Percentiles rank a stretch among this genome's conserved stretches.
These are phyloP conservation scores for Salvia hispanica DNA, from an alignment of 257 asterid genomes.

Conservation along the genomic window DNA sequence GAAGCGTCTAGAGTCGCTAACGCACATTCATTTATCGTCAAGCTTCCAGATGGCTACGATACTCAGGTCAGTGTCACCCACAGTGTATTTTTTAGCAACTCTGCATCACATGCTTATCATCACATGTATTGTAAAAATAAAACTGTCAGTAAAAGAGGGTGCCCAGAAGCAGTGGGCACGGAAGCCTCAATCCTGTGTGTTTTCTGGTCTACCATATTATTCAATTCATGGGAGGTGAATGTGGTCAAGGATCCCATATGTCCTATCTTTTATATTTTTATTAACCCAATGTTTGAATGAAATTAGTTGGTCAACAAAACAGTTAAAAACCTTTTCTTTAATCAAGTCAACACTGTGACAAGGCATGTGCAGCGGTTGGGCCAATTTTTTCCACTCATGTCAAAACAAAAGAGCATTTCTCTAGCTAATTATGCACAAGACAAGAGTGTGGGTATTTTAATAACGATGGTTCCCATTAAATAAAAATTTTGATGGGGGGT, in stretches of 20 bases:
- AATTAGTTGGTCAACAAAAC: constrained; percentile 50
- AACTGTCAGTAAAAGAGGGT: constrained; percentile 24
- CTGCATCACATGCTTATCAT: neutral
- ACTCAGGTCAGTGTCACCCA: constrained; percentile 56
- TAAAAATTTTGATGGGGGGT: no score
- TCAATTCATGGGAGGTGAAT: constrained; percentile 31
- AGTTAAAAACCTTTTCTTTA: constrained; percentile 39
- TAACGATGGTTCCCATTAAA: neutral
- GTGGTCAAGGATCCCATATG: constrained; percentile 26
- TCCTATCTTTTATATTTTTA: constrained; percentile 28
- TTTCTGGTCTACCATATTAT: constrained; percentile 32
- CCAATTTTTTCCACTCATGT: constrained; percentile 35
- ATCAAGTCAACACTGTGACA: constrained; percentile 51
- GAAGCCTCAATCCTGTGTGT: constrained; percentile 19
- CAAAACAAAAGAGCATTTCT: constrained; percentile 28
- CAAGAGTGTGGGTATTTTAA: neutral
- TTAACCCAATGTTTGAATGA: constrained; percentile 33
- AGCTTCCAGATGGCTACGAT: constrained; percentile 81
- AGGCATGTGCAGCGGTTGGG: constrained; percentile 62
- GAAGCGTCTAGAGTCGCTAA: constrained; percentile 90
- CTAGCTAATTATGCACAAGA: constrained; percentile 6
- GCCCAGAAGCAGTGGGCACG: constrained; percentile 39
- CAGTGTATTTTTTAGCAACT: neutral
- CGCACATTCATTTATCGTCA: constrained; percentile 76
- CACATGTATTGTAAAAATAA: constrained; percentile 29